phyloP scores from a whole-genome alignment of 2,329 filamentous ascomycete species.

The Chaetomiaceae sp. region DNA sequence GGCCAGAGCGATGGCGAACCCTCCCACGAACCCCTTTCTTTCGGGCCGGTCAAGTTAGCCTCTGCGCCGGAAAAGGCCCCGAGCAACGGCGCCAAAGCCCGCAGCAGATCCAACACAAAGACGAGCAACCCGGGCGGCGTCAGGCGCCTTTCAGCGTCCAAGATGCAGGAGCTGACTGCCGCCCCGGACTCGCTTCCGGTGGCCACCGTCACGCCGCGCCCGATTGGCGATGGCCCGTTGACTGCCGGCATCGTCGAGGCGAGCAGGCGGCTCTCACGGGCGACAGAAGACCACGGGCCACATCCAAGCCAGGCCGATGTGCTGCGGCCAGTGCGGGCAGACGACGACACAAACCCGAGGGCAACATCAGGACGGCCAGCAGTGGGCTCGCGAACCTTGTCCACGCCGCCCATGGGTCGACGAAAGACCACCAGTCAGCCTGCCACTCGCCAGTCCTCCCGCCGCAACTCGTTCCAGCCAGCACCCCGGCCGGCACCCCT shows the following conservation, averaged over 20 bases:
- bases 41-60: not conserved
- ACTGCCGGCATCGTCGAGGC: conserved; percentile 37
- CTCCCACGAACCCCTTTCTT: not conserved
- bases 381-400: conserved; percentile 39
- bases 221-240: conserved; percentile 34
- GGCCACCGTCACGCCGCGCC: conserved; percentile 39
- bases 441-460: conserved; percentile 31
- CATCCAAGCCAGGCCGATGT: conserved; percentile 22
- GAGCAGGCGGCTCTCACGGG: conserved; percentile 31
- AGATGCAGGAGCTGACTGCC: conserved; percentile 55
- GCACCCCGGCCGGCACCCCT: conserved; percentile 40
- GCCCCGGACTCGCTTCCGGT: conserved; percentile 57
- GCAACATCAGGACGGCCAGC: conserved; percentile 31
- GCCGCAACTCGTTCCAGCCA: conserved; percentile 50
- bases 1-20: conserved; percentile 25
- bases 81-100: conserved; percentile 11
- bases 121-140: conserved; percentile 41
- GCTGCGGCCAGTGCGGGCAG: conserved; percentile 2
- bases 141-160: conserved; percentile 52
- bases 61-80: not conserved
- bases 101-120: conserved; percentile 30
- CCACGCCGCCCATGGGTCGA: conserved; percentile 49
- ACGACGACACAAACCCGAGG: conserved; percentile 27
- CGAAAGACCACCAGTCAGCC: conserved; percentile 32
- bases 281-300: conserved; percentile 31